Percentiles rank a stretch among this genome's conserved stretches.
These are phyloP conservation scores for Hysterangium stoloniferum DNA, from an alignment of 768 basidiomycete species.

Conservation along the genomic window DNA sequence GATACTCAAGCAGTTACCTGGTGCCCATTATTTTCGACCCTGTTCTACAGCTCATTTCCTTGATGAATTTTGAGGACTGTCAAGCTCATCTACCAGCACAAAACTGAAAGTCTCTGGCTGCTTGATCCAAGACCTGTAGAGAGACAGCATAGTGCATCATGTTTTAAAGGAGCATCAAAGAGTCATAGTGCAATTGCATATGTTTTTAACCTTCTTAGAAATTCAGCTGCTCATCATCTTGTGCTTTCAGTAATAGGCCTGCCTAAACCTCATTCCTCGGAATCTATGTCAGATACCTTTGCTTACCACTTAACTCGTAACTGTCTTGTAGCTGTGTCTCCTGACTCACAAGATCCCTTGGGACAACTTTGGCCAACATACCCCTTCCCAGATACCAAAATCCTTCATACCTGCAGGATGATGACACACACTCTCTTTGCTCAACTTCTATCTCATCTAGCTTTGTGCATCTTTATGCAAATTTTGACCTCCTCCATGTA, in stretches of 20 bases:
- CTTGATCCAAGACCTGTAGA: background rate
- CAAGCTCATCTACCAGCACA: constrained; percentile 46
- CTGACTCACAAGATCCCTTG: background rate
- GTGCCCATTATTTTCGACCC: too few species aligned
- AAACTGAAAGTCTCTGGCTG: constrained; percentile 29
- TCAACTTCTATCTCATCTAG: constrained; percentile 13
- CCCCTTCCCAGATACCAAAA: background rate
- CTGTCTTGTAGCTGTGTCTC: background rate
- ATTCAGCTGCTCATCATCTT: background rate
- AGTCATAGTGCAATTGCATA: constrained; percentile 5
- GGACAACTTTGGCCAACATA: background rate
- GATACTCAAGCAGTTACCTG: too few species aligned
- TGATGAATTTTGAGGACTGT: too few species aligned
- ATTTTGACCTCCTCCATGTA: constrained; percentile 62
- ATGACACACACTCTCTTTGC: background rate
- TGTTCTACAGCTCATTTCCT: too few species aligned
- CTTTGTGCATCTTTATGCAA: constrained; percentile 68
- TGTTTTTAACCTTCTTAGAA: background rate
- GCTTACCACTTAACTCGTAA: background rate
- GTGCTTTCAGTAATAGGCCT: background rate
- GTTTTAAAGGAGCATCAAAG: background rate
- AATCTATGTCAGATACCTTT: background rate
- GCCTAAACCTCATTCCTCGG: background rate
- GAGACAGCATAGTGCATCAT: background rate
- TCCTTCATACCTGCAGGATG: background rate